phyloP scores from a whole-genome alignment of 805 yeast species.

The Lipomyces spencermartinsiae region DNA sequence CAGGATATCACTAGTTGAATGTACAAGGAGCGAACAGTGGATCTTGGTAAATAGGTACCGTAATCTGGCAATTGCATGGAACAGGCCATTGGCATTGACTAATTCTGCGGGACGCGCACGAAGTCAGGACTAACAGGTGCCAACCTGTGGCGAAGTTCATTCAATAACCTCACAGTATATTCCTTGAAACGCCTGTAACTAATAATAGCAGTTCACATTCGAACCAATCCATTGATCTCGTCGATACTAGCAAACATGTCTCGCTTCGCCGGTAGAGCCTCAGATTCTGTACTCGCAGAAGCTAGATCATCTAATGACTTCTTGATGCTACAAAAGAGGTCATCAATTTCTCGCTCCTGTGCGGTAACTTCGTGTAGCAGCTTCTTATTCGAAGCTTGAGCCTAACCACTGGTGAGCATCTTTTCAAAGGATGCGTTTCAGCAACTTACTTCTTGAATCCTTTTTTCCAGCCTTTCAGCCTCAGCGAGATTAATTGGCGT shows the following conservation, averaged over 20 bases:
- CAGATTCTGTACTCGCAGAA: conserved; percentile 22
- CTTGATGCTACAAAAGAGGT: conserved; percentile 13
- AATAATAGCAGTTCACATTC: neutral
- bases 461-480: conserved; percentile 34
- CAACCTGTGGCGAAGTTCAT: too few relatives aligned
- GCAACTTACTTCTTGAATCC: conserved; percentile 22
- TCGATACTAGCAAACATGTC: conserved; percentile 23
- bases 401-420: neutral
- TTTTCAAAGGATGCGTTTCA: neutral
- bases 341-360: conserved; percentile 31
- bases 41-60: too few relatives aligned
- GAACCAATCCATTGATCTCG: conserved; percentile 14
- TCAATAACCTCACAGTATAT: neutral
- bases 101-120: neutral
- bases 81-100: too few relatives aligned
- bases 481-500: conserved; percentile 38
- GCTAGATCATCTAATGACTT: conserved; percentile 20
- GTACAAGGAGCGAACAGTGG: neutral
- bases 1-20: neutral
- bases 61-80: too few relatives aligned
- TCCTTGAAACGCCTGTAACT: neutral
- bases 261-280: conserved; percentile 25
- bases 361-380: conserved; percentile 17
- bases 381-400: conserved; percentile 27
- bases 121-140: neutral